Evolutionary conservation across 2,329 filamentous ascomycete species (phyloP), one percentile per base, ranked within the genome.

Genomic region (Phoma sp.): DNA sequence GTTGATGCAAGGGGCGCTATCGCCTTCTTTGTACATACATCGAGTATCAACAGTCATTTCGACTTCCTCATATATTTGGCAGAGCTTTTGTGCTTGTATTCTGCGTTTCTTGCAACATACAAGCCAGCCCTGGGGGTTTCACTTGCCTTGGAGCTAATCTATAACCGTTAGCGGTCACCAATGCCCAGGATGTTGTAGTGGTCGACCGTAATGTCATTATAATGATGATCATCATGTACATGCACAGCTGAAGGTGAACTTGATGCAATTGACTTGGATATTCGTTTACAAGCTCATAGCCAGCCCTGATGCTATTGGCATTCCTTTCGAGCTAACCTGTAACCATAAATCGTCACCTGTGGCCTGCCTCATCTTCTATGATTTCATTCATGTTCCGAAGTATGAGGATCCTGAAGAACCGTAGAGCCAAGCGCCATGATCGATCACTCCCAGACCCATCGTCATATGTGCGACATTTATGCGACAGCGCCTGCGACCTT

Each of bases 211-310:
- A 24, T 24, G 6, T 24, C 6, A 24, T 4, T 24, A 24, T 24
- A 6, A 6, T 24, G 6, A 24, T 6, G 22, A 24, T 24, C 22
- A 24, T 31, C 4, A 31, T 10, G 29, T 3, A 13, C 13, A 31
- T 31, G 29, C 29, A 13, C 9, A 8, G 29, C 10, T 9, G 5
- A 31, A 24, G 22, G 22, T 13, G 10, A 1, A 15, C 2, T 36
- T 63, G 65, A 63, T 66, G 65, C 67, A 72, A 66, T 70, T 61
- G 62, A 70, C 68, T 72, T 67, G 67, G 55, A 66, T 71, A 69
- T 73, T 67, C 65, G 58, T 70, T 72, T 70, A 73, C 63, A 71
- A 71, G 67, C 65, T 69, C 65, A 61, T 70, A 73, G 65, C 70
- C 68, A 72, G 63, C 67, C 60, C 61, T 62, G 64, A 63, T 65